These are phyloP conservation scores for Achaetomiella virescens DNA, from an alignment of 495 filamentous ascomycete genomes.

Conservation along the genomic window DNA sequence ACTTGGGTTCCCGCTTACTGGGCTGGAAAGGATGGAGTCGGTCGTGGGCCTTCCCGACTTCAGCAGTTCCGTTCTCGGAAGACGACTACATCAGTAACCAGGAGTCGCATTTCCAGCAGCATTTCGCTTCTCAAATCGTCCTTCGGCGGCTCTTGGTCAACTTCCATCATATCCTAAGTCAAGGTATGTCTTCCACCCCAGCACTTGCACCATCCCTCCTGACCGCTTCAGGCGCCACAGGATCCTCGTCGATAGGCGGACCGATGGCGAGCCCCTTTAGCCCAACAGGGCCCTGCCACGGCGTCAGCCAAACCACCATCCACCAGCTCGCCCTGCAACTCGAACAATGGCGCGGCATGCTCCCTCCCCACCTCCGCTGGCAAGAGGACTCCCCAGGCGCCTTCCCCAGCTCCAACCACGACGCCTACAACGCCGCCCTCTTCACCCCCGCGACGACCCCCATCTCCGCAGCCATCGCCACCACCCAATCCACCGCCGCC, in stretches of 20 bases:
- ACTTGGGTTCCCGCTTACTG: slow-evolving; percentile 49
- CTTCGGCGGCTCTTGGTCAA: slow-evolving; percentile 46
- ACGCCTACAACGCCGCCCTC: slow-evolving; percentile 19
- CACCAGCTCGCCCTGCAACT: slow-evolving; percentile 45
- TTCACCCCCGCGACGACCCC: slow-evolving; percentile 17
- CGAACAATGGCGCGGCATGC: slow-evolving; percentile 49
- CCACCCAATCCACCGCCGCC: not conserved
- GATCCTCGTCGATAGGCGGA: not conserved
- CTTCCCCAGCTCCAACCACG: slow-evolving; percentile 28
- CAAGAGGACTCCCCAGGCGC: slow-evolving; percentile 42
- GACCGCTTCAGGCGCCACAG: not conserved
- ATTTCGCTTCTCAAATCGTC: slow-evolving; percentile 53
- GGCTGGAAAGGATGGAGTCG: slow-evolving; percentile 44
- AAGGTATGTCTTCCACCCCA: slow-evolving; percentile 31
- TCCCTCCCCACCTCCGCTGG: slow-evolving; percentile 50
- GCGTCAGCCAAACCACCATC: slow-evolving; percentile 29
- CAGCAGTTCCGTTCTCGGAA: slow-evolving; percentile 37
- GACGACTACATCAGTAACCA: slow-evolving; percentile 45
- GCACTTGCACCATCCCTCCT: not conserved
- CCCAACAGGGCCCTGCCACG: not conserved
- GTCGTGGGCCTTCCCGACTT: slow-evolving; percentile 49
- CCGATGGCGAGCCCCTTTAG: slow-evolving; percentile 3
- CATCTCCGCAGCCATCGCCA: slow-evolving; percentile 9
- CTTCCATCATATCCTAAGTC: slow-evolving; percentile 44
- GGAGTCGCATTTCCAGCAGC: slow-evolving; percentile 46